These are phyloP conservation scores for Malania oleifera DNA, from an alignment of 164 flowering plant species.

Conservation along the genomic window DNA sequence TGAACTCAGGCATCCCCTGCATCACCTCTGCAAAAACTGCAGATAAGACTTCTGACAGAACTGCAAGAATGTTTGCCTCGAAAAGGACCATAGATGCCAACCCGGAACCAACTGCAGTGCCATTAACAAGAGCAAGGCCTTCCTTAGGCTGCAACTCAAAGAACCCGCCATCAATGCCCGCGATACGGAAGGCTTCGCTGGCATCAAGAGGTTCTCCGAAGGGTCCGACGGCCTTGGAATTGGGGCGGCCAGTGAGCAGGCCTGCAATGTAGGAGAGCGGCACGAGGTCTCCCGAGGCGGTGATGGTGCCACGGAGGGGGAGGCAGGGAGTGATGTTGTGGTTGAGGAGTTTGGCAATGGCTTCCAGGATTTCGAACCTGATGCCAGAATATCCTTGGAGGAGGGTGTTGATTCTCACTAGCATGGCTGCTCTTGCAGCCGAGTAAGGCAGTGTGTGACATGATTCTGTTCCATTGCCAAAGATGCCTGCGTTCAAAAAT, in stretches of 20 bases:
- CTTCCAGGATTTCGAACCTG: conserved; percentile 40
- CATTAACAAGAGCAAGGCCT: conserved; percentile 42
- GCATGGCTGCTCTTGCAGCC: conserved; percentile 39
- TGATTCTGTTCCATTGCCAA: conserved; percentile 30
- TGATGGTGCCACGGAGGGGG: conserved; percentile 44
- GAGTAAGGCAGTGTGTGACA: conserved; percentile 33
- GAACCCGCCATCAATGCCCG: conserved; percentile 29
- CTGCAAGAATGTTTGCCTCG: conserved; percentile 30
- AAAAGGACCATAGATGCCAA: conserved; percentile 39
- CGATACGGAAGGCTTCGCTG: conserved; percentile 23
- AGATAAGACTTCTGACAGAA: conserved; percentile 30
- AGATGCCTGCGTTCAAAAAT: conserved; percentile 38
- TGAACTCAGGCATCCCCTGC: conserved; percentile 45
- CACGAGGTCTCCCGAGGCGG: conserved; percentile 43
- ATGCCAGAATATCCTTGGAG: conserved; percentile 48
- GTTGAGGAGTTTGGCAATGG: conserved; percentile 34
- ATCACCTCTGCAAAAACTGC: conserved; percentile 43
- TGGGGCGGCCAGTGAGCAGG: conserved; percentile 35
- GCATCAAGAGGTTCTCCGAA: conserved; percentile 26
- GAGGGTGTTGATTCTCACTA: conserved; percentile 40
- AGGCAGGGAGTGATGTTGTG: conserved; percentile 35
- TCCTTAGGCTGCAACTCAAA: conserved; percentile 46
- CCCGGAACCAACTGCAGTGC: conserved; percentile 44
- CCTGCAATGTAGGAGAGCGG: conserved; percentile 48
- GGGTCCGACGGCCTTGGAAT: conserved; percentile 33